Evolutionary conservation across 305 asterid species (phyloP), one percentile per base, ranked within the genome.

Genomic region (Fraxinus velutina): DNA sequence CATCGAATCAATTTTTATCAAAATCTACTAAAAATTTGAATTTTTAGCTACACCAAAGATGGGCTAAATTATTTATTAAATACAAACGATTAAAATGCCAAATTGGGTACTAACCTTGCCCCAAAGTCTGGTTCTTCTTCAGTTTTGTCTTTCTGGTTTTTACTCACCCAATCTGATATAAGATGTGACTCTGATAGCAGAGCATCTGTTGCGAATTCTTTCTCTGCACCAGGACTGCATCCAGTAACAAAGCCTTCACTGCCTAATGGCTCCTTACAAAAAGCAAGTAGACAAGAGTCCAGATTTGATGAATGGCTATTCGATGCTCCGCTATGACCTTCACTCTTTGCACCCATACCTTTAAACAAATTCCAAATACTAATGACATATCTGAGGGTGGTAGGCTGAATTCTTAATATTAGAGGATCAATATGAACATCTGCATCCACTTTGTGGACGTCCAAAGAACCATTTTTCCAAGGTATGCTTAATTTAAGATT

Each of bases 381-480:
- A 83, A 94, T 79, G 85, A 93, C 88, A 83, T 85, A 86, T 87
- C 88, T 85, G 78, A 93, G 85, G 72, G 94, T 87, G 80, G 89
- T 89, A 71, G 98, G 98, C 81, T 96, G 94, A 82, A 93, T 85
- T 81, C 89, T 90, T 82, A 96, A 68, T 83, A 91, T 92, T 83
- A 96, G 88, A 79, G 98, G 98, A 83, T 92, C 94, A 74, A 94
- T 80, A 66, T 83, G 86, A 87, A 92, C 94, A 87, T 93, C 95
- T 77, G 95, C 98, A 85, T 96, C 98, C 88, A 96, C 98, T 82
- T 88, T 92, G 80, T 86, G 84, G 80, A 91, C 90, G 86, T 94
- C 97, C 79, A 96, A 84, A 78, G 98, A 90, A 78, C 99, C 98
- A 87, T 93, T 92, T 86, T 92, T 91, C 99, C 98, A 96, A 75